Conservation (phyloP, 2,329 filamentous ascomycete genomes). For the Atkinsonella hypoxylon region DNA sequence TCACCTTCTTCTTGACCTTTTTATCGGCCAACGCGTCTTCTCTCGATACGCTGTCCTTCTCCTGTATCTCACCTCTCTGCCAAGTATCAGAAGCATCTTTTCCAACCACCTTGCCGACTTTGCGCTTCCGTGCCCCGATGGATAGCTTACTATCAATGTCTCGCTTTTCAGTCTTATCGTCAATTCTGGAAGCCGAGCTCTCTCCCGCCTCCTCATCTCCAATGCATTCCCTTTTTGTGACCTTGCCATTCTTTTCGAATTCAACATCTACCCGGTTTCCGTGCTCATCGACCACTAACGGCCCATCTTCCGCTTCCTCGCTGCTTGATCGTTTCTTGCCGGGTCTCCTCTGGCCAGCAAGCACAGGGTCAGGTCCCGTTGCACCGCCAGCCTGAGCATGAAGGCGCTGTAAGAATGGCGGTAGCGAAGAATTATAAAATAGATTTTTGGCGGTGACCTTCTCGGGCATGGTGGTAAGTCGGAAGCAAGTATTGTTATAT, state of each 20-base stretch:
- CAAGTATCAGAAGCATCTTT: slow-evolving; percentile 18
- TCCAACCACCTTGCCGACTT: slow-evolving; percentile 28
- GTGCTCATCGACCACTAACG: slow-evolving; percentile 61
- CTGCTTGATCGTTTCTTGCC: slow-evolving; percentile 45
- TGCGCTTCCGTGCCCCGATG: slow-evolving; percentile 39
- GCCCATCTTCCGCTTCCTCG: slow-evolving; percentile 65
- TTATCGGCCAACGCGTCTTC: slow-evolving; percentile 17
- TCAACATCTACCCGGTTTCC: slow-evolving; percentile 49
- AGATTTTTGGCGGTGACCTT: slow-evolving; percentile 63
- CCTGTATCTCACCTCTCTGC: slow-evolving; percentile 6
- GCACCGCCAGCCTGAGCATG: slow-evolving; percentile 38
- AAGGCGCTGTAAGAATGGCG: slow-evolving; percentile 48
- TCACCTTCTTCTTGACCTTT: slow-evolving; percentile 39
- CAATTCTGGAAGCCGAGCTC: slow-evolving; percentile 19
- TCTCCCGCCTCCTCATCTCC: slow-evolving; percentile 10
- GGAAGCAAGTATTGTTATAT: neutral
- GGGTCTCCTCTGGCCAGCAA: slow-evolving; percentile 37
- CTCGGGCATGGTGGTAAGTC: slow-evolving; percentile 27
- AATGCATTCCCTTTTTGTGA: slow-evolving; percentile 21
- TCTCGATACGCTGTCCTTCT: slow-evolving; percentile 8
- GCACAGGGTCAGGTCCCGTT: slow-evolving; percentile 40
- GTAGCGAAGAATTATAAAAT: slow-evolving; percentile 47
- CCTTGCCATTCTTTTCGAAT: slow-evolving; percentile 28
- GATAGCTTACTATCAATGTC: slow-evolving; percentile 17
- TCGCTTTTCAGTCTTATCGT: slow-evolving; percentile 16